phyloP scores from a whole-genome alignment of 2,329 filamentous ascomycete genomes.

The Iodosphaeria phyllophila region DNA sequence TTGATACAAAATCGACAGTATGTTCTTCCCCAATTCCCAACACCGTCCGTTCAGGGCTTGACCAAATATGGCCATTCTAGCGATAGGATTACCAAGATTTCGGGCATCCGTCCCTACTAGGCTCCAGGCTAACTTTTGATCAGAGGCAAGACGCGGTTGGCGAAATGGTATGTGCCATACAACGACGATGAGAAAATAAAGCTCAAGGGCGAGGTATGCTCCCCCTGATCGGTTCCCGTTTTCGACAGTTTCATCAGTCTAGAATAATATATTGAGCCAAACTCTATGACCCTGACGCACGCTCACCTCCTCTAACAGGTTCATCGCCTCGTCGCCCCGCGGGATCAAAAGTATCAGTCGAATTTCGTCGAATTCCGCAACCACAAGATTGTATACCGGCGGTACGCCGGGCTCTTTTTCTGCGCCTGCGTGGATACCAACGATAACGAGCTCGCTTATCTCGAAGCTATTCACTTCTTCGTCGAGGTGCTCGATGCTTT shows the following conservation, averaged over 20 bases:
- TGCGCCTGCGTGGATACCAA: constrained; percentile 98
- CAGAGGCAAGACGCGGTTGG: constrained; percentile 93
- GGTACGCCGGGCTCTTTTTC: constrained; percentile 96
- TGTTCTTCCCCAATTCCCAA: constrained; percentile 4
- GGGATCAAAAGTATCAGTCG: constrained; percentile 98
- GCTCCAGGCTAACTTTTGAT: background rate
- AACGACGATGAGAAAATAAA: constrained; percentile 98
- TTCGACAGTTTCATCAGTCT: constrained; percentile 1
- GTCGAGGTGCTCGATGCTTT: constrained; percentile 97
- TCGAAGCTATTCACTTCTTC: constrained; percentile 98
- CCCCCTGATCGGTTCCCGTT: constrained; percentile 2
- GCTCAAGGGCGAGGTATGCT: constrained; percentile 77
- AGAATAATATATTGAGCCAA: background rate
- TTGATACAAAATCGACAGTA: constrained; percentile 23
- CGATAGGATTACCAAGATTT: too few relatives aligned
- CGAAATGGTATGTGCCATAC: constrained; percentile 98
- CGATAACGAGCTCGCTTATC: constrained; percentile 91
- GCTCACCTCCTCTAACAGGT: constrained; percentile 34
- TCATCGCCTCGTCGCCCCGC: constrained; percentile 89
- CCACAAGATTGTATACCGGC: constrained; percentile 92
- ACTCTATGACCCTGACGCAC: background rate
- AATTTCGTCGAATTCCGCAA: constrained; percentile 96
- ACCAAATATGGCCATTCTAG: background rate
- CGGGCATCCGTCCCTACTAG: background rate
- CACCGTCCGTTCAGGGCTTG: background rate